Evolutionary conservation across 1,139 yeast genomes (phyloP).

Genomic region (Candida sp.): DNA sequence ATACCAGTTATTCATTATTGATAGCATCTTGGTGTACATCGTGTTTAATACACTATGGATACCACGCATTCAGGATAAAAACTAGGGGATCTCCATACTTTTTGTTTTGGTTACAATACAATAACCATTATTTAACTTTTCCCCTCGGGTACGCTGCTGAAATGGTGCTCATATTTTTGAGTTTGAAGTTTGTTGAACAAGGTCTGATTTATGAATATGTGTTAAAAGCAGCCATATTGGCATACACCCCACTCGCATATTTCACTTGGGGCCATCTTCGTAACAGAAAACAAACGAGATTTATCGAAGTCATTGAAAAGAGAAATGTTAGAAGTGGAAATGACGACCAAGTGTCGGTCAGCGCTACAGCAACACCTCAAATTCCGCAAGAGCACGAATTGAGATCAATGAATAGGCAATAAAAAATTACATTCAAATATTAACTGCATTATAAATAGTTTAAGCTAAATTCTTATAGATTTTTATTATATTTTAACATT

Average conservation of each 20-base stretch:
- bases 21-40: slow-evolving; percentile 44
- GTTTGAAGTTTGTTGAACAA: slow-evolving; percentile 43
- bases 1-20: slow-evolving; percentile 44
- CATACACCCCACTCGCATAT: slow-evolving; percentile 37
- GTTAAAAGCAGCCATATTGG: slow-evolving; percentile 23
- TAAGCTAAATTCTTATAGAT: too few species aligned
- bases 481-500: slow-evolving; percentile 23
- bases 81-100: slow-evolving; percentile 33
- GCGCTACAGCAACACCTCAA: not conserved
- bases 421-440: too few species aligned
- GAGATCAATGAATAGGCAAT: not conserved
- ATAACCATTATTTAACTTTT: slow-evolving; percentile 37
- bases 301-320: slow-evolving; percentile 20
- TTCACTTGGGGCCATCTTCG: slow-evolving; percentile 32
- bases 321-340: slow-evolving; percentile 7
- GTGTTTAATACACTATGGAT: slow-evolving; percentile 40
- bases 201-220: slow-evolving; percentile 22
- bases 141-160: slow-evolving; percentile 50
- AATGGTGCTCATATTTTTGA: slow-evolving; percentile 48
- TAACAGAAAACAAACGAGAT: slow-evolving; percentile 19
- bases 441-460: too few species aligned
- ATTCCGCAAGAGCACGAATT: slow-evolving; percentile 2
- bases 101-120: slow-evolving; percentile 37
- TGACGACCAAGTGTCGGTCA: not conserved
- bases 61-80: slow-evolving; percentile 45